Evolutionary conservation across 441 rosid genomes (phyloP).

Genomic region (Corymbia citriodora): DNA sequence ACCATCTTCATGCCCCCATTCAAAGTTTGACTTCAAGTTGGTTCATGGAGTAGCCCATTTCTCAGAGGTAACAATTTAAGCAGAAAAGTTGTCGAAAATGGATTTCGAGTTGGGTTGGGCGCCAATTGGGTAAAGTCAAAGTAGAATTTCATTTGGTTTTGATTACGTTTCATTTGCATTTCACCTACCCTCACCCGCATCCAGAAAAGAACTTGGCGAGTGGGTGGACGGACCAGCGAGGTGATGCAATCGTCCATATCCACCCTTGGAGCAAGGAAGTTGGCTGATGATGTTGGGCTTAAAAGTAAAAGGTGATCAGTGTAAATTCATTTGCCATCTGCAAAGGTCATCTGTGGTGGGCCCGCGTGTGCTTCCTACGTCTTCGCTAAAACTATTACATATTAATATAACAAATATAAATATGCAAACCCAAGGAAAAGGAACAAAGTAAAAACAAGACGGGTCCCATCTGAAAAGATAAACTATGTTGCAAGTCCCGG

Average conservation of each 20-base stretch:
- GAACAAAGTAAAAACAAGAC: neutral
- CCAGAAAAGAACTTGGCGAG: neutral
- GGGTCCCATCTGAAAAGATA: neutral
- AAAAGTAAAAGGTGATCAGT: neutral
- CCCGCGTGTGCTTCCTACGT: neutral
- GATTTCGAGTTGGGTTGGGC: accelerated
- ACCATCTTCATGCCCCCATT: no score
- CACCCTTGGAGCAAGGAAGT: neutral
- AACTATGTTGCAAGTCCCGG: neutral
- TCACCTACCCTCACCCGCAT: neutral
- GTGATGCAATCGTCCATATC: neutral
- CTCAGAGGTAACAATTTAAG: no score
- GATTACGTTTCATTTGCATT: neutral
- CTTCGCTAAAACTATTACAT: neutral
- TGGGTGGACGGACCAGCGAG: neutral
- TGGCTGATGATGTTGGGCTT: neutral
- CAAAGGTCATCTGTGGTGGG: neutral
- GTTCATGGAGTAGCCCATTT: no score
- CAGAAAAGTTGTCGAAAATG: no score
- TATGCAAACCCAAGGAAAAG: neutral
- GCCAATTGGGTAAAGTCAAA: neutral
- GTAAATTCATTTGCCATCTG: neutral
- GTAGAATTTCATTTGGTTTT: neutral
- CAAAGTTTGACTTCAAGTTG: no score
- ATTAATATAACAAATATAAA: neutral